Conservation (phyloP, 2,329 filamentous ascomycete species). For the Capronia americana region DNA sequence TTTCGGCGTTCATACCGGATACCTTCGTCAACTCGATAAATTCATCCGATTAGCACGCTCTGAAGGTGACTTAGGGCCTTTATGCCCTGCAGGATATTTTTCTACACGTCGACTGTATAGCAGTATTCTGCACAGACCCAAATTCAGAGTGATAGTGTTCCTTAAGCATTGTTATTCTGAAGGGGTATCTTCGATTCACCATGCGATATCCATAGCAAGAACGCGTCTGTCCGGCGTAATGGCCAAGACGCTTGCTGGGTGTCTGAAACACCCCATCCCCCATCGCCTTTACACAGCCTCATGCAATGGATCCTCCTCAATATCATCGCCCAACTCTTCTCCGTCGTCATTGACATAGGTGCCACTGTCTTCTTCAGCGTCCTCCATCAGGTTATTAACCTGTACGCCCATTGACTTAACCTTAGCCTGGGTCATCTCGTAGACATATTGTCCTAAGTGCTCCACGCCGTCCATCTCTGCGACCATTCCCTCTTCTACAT, state of each 20-base stretch:
- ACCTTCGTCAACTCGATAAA: too few relatives aligned
- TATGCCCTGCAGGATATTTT: too few relatives aligned
- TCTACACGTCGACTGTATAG: neutral
- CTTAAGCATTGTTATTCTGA: neutral
- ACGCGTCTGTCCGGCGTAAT: neutral
- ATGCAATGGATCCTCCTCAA: conserved; percentile 42
- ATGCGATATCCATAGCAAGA: neutral
- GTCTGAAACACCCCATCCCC: neutral
- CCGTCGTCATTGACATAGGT: conserved; percentile 47
- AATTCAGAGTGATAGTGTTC: neutral
- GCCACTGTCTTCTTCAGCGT: conserved; percentile 45
- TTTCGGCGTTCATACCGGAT: too few relatives aligned
- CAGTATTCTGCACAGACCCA: neutral
- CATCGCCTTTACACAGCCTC: conserved; percentile 24
- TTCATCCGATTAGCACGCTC: too few relatives aligned
- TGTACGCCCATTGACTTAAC: conserved; percentile 62
- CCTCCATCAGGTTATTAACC: conserved; percentile 44
- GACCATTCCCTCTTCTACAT: conserved; percentile 19
- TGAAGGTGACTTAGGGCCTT: too few relatives aligned
- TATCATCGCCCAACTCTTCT: conserved; percentile 46
- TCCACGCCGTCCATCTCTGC: conserved; percentile 88
- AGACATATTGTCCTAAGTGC: conserved; percentile 95
- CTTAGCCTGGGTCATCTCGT: conserved; percentile 86
- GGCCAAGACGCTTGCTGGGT: neutral
- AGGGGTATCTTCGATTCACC: neutral